Conservation (phyloP, 176 grass and related monocot species). For the Sorghum bicolor region Sorghum_bicolor_NCBIv3 NC_012875.2:56806001-56806500, state of each 20-base stretch:
- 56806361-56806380: background rate
- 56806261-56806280: constrained; percentile 16
- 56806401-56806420: background rate
- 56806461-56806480: background rate
- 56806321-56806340: background rate
- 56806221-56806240: background rate
- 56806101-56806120: too few relatives aligned
- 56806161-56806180: constrained; percentile 11
- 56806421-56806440: too few relatives aligned
- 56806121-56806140: background rate
- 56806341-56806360: background rate
- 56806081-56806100: too few relatives aligned
- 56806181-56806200: background rate
- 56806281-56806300: constrained; percentile 1
- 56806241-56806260: background rate
- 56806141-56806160: background rate
- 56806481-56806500: constrained; percentile 4
- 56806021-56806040: too few relatives aligned
- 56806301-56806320: background rate
- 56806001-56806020: too few relatives aligned
- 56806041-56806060: too few relatives aligned
- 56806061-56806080: too few relatives aligned
- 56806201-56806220: background rate
- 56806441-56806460: constrained; percentile 17
- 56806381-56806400: background rate